Evolutionary conservation across 176 grass and related monocot genomes (phyloP), one percentile per base, ranked within the genome.

Genomic region (Chloris gayana): DNA sequence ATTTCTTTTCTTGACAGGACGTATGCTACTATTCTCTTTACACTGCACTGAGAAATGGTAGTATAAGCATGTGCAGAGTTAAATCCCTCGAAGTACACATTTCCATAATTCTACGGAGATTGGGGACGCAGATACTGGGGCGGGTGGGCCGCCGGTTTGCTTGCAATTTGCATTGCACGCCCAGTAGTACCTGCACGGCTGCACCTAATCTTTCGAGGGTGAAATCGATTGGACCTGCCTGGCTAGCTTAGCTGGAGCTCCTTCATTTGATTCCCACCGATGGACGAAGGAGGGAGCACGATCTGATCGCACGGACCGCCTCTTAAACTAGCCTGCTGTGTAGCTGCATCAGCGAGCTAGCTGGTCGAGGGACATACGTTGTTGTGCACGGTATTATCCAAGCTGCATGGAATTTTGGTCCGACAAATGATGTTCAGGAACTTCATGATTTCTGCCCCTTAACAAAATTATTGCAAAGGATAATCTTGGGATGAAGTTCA

Each of bases 251-350:
- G 70, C 82, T 75, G 82, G 74, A 54, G 27, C 45, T 67, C 41
- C 58, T 72, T 77, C 72, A 80, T 35, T 61, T 61, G 58, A 58
- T 79, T 22, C 62, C 12, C 61, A 12, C 25, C 44, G 38, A 41
- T 46, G 80, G 73, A 46, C 33, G 67, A 61, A 46, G n/a, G 58
- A 72, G 57, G 74, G 72, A 32, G 14, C 15, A 60, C 30, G 7
- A 59, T 61, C 81, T 53, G 39, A 88, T 84, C 73, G 47, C 87
- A 75, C 67, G 53, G 63, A 80, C 19, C 51, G 42, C 69, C 70
- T 74, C 60, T 74, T 62, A 69, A 54, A 72, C 35, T 74, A 25
- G 57, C 50, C 61, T 31, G 26, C 6, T 27, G 3, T 37, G 78
- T 25, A 34, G 35, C 60, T 45, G 33, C 10, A 42, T 51, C 33